phyloP scores from a whole-genome alignment of 208 protist species.

The Leptomonas pyrrhocoris region DNA sequence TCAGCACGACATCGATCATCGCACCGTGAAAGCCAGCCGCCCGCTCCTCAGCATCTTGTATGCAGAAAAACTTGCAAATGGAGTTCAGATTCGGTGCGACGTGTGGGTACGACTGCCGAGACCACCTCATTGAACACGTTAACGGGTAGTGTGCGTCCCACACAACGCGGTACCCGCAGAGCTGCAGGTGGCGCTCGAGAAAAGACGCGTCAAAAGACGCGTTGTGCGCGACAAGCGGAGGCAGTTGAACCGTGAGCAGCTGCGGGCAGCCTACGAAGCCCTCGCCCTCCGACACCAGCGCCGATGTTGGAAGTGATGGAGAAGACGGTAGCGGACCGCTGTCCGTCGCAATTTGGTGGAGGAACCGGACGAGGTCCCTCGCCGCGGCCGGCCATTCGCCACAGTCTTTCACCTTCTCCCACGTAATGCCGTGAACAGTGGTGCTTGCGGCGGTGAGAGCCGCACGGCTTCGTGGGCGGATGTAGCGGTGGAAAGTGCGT shows the following conservation, averaged over 20 bases:
- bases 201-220: conserved; percentile 64
- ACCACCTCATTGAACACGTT: conserved; percentile 58
- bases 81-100: conserved; percentile 42
- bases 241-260: conserved; percentile 31
- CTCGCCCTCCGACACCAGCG: not conserved
- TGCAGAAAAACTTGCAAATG: conserved; percentile 42
- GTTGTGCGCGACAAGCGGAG: conserved; percentile 75
- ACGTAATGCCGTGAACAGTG: conserved; percentile 44
- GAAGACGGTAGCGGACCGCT: not conserved
- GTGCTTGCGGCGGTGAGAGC: conserved; percentile 19
- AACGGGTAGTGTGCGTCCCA: conserved; percentile 52
- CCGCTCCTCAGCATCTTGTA: conserved; percentile 36
- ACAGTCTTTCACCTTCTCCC: conserved; percentile 31
- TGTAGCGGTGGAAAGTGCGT: conserved; percentile 50
- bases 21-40: conserved; percentile 42
- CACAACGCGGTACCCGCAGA: conserved; percentile 46
- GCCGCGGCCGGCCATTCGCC: conserved; percentile 34
- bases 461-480: conserved; percentile 34
- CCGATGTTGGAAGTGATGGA: not conserved
- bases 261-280: not conserved
- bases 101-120: conserved; percentile 50
- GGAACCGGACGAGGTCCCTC: conserved; percentile 38
- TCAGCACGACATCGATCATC: conserved; percentile 56
- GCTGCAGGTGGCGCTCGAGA: conserved; percentile 33
- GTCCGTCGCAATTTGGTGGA: conserved; percentile 5